Evolutionary conservation across 306 rosid genomes (phyloP), one percentile per base, ranked within the genome.

Genomic region (Dalbergia oliveri): DNA sequence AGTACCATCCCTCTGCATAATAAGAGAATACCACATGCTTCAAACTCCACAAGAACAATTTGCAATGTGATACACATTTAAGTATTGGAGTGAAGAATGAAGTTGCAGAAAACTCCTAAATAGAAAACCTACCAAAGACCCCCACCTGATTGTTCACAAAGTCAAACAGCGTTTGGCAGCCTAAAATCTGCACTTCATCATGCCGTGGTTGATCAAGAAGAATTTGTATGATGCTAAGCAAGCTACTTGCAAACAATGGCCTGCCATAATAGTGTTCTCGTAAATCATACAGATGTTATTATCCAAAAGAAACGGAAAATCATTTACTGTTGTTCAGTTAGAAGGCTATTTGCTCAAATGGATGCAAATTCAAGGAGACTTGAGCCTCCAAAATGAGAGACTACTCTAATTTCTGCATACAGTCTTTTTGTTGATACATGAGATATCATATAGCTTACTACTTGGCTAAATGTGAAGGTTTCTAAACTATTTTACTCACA

Each of bases 81-180:
- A 53, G 37, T 11, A 70, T 34, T 63, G 7, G 61, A 65, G 70
- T 16, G 11, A 43, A 66, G 11, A 57, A 41, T 35, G 31, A 71
- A 51, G 23, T 67, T 63, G 41, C 43, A 11, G 50, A 63, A 75
- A 86, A 66, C 64, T 66, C 60, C 54, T 72, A 77, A 66, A 63
- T 12, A 66, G 67, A 77, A 14, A 77, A 71, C 87, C 78, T 11
- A 84, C 64, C 81, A 84, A 64, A 51, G 54, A 50, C 23, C 76
- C 91, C 77, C 84, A 89, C 95, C 93, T 91, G 93, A 84, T 89
- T 91, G 82, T 84, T 89, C 71, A 91, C 91, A 73, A 91, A 91
- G 72, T 87, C 93, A 51, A 87, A 87, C 53, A 91, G 86, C 65
- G 95, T 73, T 49, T 89, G 88, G 83, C 95, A 91, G 79, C 95